Evolutionary conservation across 2,329 filamentous ascomycete species (phyloP).

Genomic region (Parastagonospora avenae): DNA sequence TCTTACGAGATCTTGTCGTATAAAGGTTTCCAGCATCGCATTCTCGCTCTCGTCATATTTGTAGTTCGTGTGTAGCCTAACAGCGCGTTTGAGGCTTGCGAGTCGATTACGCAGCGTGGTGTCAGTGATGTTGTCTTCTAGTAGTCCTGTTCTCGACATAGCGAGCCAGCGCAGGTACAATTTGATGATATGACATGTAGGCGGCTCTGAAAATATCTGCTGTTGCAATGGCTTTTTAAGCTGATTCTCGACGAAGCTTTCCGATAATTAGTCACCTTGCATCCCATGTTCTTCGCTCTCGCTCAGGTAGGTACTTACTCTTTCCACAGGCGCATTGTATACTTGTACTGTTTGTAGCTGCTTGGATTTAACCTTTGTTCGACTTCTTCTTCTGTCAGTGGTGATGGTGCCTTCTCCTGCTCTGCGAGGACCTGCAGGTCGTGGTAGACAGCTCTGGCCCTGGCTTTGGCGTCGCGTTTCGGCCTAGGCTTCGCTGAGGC

Average conservation of each 20-base stretch:
- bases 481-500: too few species aligned
- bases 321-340: neutral
- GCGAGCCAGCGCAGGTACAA: conserved; percentile 9
- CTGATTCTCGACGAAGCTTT: neutral
- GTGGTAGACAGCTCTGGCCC: too few species aligned
- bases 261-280: neutral
- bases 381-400: neutral
- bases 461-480: too few species aligned
- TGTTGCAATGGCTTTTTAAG: neutral
- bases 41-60: conserved; percentile 9
- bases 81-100: conserved; percentile 6
- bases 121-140: conserved; percentile 13
- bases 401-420: neutral
- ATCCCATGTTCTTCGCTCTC: neutral
- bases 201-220: neutral
- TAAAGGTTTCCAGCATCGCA: neutral
- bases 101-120: conserved; percentile 8
- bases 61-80: conserved; percentile 9
- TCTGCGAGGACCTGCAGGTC: too few species aligned
- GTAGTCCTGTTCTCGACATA: conserved; percentile 1
- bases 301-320: neutral
- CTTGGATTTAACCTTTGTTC: neutral
- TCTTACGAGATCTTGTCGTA: neutral
- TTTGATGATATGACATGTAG: neutral
- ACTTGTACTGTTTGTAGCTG: neutral